Evolutionary conservation across 2,329 filamentous ascomycete species (phyloP), one percentile per base, ranked within the genome.

Genomic region (Aspergillus versicolor): DNA sequence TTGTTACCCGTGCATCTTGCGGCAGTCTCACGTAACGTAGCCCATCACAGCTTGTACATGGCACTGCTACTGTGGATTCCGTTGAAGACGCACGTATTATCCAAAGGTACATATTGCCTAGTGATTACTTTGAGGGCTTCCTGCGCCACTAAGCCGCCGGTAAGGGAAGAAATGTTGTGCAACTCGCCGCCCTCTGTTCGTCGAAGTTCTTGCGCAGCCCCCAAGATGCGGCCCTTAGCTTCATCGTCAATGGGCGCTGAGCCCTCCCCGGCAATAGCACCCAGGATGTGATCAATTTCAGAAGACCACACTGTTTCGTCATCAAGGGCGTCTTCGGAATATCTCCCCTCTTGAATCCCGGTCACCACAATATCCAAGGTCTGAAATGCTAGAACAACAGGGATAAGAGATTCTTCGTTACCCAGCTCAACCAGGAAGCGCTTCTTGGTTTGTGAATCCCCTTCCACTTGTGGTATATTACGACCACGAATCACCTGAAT

Each of bases 121-220:
- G 85, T 88, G 44, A 81, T 61, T 5, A 86, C 82, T 72, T 99
- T 99, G 77, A 99, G 95, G 61, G 93, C 85, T 77, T 99, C 94
- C 75, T 99, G 95, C n/a, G 93, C 91, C 47, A 95, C 89, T 79
- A 99, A 89, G 3, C 94, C 95, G 30, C 94, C 95, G 1, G 88
- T 89, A 55, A 96, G 77, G 24, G 92, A 88, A 32, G 92, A 89
- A 55, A 95, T 90, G 71, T 97, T 97, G 78, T 99, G 94, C 58
- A 99, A 78, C 73, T 99, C 95, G 53, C 87, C 90, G 27, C 91
- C 90, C 47, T 85, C 87, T 37, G 91, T 89, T 58, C 95, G 86
- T 34, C 88, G 84, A 43, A 91, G 81, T 73, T 92, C 89, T 58
- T 85, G 78, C 1, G 85, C 82, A 13, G 83, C 80, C 64, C 85